phyloP scores from a whole-genome alignment of 2,329 filamentous ascomycete genomes.

The Lasiodiplodia sp. region DNA sequence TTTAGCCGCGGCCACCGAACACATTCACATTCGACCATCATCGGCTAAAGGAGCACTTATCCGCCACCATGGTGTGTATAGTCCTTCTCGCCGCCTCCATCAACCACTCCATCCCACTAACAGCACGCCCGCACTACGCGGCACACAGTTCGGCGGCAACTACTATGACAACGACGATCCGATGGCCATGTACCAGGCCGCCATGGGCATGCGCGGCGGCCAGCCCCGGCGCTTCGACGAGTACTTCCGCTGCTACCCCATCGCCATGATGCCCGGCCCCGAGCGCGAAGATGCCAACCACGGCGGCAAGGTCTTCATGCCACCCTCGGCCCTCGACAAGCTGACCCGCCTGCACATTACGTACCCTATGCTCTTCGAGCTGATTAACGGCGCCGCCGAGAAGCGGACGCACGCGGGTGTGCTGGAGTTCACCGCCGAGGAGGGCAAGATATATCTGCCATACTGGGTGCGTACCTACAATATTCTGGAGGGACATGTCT shows the following conservation, averaged over 20 bases:
- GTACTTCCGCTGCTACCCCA: slow-evolving; percentile 96
- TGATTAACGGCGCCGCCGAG: slow-evolving; percentile 76
- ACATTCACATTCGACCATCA: neutral
- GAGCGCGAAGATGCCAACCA: slow-evolving; percentile 92
- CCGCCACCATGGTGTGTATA: slow-evolving; percentile 41
- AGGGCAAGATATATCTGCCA: slow-evolving; percentile 93
- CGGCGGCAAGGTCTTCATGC: slow-evolving; percentile 96
- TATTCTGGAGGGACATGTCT: no score
- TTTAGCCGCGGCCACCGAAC: neutral
- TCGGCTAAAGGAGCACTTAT: neutral
- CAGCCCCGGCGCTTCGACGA: slow-evolving; percentile 87
- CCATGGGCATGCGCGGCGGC: slow-evolving; percentile 59
- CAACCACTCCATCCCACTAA: slow-evolving; percentile 34
- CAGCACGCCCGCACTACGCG: slow-evolving; percentile 8
- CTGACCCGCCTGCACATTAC: slow-evolving; percentile 95
- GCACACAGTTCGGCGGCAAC: slow-evolving; percentile 49
- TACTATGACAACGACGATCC: slow-evolving; percentile 62
- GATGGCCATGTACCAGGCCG: slow-evolving; percentile 61
- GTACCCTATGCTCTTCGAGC: slow-evolving; percentile 96
- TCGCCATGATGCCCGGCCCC: slow-evolving; percentile 90
- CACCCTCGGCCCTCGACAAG: slow-evolving; percentile 95
- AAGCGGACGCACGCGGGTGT: slow-evolving; percentile 92
- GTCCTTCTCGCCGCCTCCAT: slow-evolving; percentile 32
- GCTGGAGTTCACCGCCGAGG: slow-evolving; percentile 95
- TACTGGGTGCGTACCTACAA: slow-evolving; percentile 75